A percentile compares a stretch with the other conserved stretches of the same genome.
phyloP scores from a whole-genome alignment of 345 rosid genomes.

The Eucalyptus sideroxylon region DNA sequence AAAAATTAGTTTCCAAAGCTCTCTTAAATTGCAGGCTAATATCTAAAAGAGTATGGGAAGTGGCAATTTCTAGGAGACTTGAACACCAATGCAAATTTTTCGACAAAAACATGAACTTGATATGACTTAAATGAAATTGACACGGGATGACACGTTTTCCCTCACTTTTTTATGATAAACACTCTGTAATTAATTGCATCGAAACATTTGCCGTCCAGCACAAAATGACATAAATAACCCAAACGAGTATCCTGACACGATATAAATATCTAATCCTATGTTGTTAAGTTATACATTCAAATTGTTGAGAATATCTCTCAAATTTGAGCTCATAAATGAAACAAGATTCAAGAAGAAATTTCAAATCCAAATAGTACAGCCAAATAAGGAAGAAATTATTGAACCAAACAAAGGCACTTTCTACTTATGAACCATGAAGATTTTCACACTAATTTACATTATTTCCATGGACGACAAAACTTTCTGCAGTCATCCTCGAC shows the following conservation, averaged over 20 bases:
- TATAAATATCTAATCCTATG: neutral
- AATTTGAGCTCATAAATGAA: too few species aligned
- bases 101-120: neutral
- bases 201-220: neutral
- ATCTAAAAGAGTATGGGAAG: neutral
- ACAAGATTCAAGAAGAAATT: too few species aligned
- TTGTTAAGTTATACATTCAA: neutral
- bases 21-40: neutral
- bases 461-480: too few species aligned
- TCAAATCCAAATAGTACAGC: too few species aligned
- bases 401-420: too few species aligned
- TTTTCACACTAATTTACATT: too few species aligned
- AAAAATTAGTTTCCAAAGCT: neutral
- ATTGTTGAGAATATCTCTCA: too few species aligned
- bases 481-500: too few species aligned
- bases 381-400: too few species aligned
- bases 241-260: fast-evolving
- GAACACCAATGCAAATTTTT: neutral
- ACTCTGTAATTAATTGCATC: neutral
- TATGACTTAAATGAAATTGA: neutral
- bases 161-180: neutral
- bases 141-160: neutral
- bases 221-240: neutral
- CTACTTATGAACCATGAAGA: too few species aligned
- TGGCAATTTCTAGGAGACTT: neutral